Conservation (phyloP, 1,284 basidiomycete species). For the Pseudozyma hubeiensis region DNA sequence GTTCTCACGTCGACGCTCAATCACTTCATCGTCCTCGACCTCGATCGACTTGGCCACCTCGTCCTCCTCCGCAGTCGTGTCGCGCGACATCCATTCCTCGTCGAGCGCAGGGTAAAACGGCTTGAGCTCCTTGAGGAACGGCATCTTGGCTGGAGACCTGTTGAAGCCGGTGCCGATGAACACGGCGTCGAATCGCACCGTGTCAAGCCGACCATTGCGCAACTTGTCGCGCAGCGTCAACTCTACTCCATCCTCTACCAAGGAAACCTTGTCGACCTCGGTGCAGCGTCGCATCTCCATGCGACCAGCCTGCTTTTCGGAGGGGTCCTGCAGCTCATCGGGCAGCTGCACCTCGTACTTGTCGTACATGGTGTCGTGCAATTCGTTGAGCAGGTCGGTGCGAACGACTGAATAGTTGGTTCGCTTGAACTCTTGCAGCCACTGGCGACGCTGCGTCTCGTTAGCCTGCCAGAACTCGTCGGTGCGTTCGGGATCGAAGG, state of each 20-base stretch:
- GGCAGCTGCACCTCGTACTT: conserved; percentile 52
- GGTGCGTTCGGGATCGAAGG: conserved; percentile 66
- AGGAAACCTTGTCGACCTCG: conserved; percentile 33
- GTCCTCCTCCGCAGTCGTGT: conserved; percentile 45
- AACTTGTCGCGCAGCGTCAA: conserved; percentile 40
- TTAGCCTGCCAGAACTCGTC: conserved; percentile 63
- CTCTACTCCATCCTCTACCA: conserved; percentile 34
- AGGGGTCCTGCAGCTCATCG: conserved; percentile 59
- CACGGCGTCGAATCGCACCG: conserved; percentile 58
- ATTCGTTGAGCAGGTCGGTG: conserved; percentile 57
- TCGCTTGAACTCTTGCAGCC: conserved; percentile 64
- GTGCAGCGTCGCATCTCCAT: conserved; percentile 50
- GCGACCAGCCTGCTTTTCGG: conserved; percentile 37
- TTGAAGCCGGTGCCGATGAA: conserved; percentile 66
- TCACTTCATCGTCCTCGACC: conserved; percentile 52
- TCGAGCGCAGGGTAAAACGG: conserved; percentile 58
- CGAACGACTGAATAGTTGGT: conserved; percentile 68
- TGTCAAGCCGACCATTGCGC: conserved; percentile 32
- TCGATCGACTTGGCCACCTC: conserved; percentile 42
- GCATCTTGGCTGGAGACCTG: conserved; percentile 46
- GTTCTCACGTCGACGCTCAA: conserved; percentile 42
- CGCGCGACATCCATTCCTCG: conserved; percentile 32
- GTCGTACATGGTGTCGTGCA: conserved; percentile 64
- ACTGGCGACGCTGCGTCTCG: conserved; percentile 51
- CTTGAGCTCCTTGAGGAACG: conserved; percentile 54